Conservation (phyloP, 306 rosid species). For the Dryas alaskensis region DNA sequence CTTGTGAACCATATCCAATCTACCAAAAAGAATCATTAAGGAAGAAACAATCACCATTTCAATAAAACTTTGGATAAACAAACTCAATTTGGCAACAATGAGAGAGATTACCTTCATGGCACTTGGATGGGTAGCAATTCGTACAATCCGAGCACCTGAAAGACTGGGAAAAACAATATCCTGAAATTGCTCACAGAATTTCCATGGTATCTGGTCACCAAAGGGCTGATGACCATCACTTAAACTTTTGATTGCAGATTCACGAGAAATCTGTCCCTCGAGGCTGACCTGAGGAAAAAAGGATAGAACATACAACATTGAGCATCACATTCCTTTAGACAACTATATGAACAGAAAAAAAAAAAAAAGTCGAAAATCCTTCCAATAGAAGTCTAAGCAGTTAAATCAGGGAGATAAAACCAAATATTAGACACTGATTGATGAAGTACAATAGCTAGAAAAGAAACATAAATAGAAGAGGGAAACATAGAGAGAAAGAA, state of each 20-base stretch:
- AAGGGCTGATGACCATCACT: constrained; percentile 78
- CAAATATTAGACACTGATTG: too few relatives aligned
- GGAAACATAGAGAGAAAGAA: background rate
- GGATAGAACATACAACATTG: constrained; percentile 10
- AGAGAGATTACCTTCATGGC: constrained; percentile 68
- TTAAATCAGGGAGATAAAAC: background rate
- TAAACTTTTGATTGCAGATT: constrained; percentile 71
- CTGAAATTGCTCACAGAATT: constrained; percentile 88
- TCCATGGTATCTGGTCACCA: constrained; percentile 98
- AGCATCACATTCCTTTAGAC: background rate
- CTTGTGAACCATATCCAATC: constrained; percentile 98
- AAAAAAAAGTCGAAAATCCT: background rate
- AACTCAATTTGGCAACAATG: constrained; percentile 14
- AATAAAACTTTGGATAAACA: constrained; percentile 18
- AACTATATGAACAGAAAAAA: background rate
- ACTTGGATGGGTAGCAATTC: constrained; percentile 96
- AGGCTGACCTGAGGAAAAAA: constrained; percentile 59
- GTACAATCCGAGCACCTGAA: constrained; percentile 95
- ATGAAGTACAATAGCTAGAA: too few relatives aligned
- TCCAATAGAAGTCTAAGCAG: background rate
- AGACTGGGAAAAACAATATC: constrained; percentile 82
- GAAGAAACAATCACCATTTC: background rate
- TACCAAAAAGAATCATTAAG: constrained; percentile 33
- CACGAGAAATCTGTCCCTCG: constrained; percentile 87
- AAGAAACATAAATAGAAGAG: background rate